Percentiles rank a stretch among this genome's conserved stretches.
Evolutionary conservation across 192 early-diverging fungal species (phyloP).

Genomic region (Podila horticola): DNA sequence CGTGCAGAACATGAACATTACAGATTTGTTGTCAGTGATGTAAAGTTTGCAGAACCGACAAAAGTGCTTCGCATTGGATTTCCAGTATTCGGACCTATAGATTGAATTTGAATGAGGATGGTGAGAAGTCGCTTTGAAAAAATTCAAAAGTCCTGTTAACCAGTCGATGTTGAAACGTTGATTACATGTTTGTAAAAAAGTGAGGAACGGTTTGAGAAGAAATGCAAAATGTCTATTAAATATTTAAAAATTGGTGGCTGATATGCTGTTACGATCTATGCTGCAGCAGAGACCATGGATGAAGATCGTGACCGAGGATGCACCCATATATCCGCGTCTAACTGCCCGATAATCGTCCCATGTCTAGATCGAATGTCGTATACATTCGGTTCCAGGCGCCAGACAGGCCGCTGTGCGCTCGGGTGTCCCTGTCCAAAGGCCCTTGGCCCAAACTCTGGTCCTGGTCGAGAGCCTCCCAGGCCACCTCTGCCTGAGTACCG

Average conservation of each 20-base stretch:
- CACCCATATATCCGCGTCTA: conserved; percentile 50
- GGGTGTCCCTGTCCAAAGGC: conserved; percentile 1
- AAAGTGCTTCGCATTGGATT: conserved; percentile 83
- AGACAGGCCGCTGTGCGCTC: conserved; percentile 1
- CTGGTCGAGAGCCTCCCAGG: background rate
- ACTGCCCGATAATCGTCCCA: conserved; percentile 35
- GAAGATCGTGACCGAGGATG: conserved; percentile 39
- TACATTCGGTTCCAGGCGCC: conserved; percentile 35
- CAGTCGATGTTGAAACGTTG: background rate
- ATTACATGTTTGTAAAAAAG: background rate
- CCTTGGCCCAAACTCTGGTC: background rate
- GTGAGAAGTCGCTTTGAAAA: background rate
- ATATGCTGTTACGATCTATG: background rate
- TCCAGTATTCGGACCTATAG: conserved; percentile 68
- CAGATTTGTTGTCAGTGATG: conserved; percentile 84
- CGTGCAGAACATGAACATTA: conserved; percentile 51
- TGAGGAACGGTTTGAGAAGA: background rate
- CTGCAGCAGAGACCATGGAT: conserved; percentile 46
- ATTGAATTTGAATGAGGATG: background rate
- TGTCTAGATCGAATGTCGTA: conserved; percentile 42
- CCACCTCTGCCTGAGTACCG: background rate
- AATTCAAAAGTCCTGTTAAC: background rate
- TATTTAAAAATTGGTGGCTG: background rate
- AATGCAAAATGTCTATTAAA: background rate
- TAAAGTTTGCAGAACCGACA: conserved; percentile 88